Evolutionary conservation across 148 eudicot genomes (phyloP), one percentile per base, ranked within the genome.

Genomic region (Cornus suecica): DNA sequence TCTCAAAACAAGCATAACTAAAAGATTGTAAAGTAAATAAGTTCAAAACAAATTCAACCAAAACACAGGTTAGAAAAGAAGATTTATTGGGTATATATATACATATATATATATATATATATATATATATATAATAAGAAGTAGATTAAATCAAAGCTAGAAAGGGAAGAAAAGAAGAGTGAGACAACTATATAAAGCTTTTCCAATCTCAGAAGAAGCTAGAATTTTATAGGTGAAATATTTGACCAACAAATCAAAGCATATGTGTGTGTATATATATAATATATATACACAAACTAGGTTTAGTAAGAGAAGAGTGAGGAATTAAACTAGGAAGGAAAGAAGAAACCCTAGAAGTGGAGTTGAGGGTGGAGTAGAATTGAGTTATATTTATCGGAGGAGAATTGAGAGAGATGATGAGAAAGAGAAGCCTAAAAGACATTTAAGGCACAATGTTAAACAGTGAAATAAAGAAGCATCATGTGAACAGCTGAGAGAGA

Each of bases 391-490:
- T 68, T 68, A 51, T 54, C 23, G 15, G 28, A 26, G 69, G 65
- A 23, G 65, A 37, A 11, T 48, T 48, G 54, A 48, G 54, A 13
- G 3, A 48, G 62, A 58, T 58, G 62, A 0, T 58, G 62, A 22
- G 22, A 76, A 29, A 69, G 22, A 18, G 58, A 31, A 8, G 24
- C 14, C 29, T 18, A 48, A 75, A 52, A 37, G 42, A 37, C 42
- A 63, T 26, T 9, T 58, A n/a, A 45, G 67, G 68, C 74, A 37
- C 68, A 42, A 32, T 27, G 28, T 25, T 18, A 61, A 76, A 69
- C 74, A 60, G 79, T 69, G 68, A 76, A 76, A 26, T 76, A 76
- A 76, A 76, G 73, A 76, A 34, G 68, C n/a, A 22, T 22, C 62
- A 58, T 25, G n/a, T 27, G 31, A 51, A 20, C 62, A 58, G 24